phyloP scores from a whole-genome alignment of 139 green algal species.

The Gonium pectorale region DNA sequence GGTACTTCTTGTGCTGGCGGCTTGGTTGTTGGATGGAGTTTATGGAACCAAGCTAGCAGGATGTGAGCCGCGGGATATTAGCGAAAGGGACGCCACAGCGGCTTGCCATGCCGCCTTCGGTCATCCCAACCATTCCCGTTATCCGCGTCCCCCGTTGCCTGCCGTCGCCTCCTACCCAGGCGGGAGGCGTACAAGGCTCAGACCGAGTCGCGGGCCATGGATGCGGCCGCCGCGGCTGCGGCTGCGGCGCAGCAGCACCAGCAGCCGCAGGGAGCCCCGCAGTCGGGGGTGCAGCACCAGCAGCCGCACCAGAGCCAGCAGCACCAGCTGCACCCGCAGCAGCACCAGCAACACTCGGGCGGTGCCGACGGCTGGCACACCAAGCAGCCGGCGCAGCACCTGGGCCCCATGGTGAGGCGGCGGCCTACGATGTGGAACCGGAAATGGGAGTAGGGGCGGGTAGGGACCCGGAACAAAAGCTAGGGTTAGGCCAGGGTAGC shows the following conservation, averaged over 20 bases:
- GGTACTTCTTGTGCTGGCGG: no score
- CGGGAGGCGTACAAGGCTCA: conserved; percentile 41
- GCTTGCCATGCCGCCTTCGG: no score
- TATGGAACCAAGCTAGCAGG: no score
- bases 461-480: no score
- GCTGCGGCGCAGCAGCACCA: conserved; percentile 21
- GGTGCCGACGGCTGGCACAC: background rate
- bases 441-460: no score
- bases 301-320: background rate
- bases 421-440: no score
- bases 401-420: conserved; percentile 17
- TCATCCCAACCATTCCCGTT: no score
- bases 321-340: background rate
- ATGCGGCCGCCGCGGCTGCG: no score
- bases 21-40: no score
- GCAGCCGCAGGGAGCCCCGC: background rate
- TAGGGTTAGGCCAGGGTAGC: no score
- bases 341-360: background rate
- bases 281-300: background rate
- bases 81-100: no score
- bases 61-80: no score
- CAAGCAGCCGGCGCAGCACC: background rate
- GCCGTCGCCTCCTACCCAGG: background rate
- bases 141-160: background rate
- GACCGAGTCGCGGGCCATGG: conserved; percentile 14